Percentiles rank a stretch among this genome's conserved stretches.
These are phyloP conservation scores for Ceratocystis variospora DNA, from an alignment of 2,329 filamentous ascomycete genomes.

Conservation along the genomic window DNA sequence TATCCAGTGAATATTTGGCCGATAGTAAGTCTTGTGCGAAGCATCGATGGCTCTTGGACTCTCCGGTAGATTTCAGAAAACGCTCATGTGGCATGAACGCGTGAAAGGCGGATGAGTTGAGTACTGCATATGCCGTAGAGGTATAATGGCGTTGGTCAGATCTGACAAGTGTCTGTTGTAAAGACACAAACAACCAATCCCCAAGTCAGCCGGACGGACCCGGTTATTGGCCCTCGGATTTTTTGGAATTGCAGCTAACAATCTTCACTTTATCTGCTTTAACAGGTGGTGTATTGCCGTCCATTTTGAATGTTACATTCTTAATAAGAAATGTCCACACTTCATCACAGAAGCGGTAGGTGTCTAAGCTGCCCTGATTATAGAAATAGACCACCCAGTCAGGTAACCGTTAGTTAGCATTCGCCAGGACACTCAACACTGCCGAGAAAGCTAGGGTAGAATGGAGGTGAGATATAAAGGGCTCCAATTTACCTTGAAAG, in stretches of 20 bases:
- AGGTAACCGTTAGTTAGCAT: neutral
- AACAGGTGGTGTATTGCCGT: slow-evolving; percentile 58
- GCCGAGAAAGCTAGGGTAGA: neutral
- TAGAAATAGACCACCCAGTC: neutral
- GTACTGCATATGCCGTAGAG: too few species aligned
- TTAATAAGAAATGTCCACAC: slow-evolving; percentile 99
- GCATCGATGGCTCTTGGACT: neutral
- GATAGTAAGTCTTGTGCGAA: neutral
- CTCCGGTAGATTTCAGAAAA: neutral
- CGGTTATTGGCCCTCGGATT: slow-evolving; percentile 30
- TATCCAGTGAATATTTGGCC: neutral
- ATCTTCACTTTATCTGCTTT: slow-evolving; percentile 93
- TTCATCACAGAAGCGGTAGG: slow-evolving; percentile 98
- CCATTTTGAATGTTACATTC: slow-evolving; percentile 97
- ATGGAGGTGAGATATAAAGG: neutral
- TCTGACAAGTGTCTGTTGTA: neutral
- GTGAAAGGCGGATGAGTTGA: neutral
- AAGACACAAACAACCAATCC: neutral
- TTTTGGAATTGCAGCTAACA: slow-evolving; percentile 90
- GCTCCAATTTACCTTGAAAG: slow-evolving; percentile 63
- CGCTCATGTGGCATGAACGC: neutral
- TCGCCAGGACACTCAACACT: neutral
- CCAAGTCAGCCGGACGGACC: neutral
- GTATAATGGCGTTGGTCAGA: too few species aligned
- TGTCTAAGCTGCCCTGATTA: slow-evolving; percentile 78